A percentile compares a stretch with the other conserved stretches of the same genome.
Conservation (phyloP, 768 basidiomycete species). For the Lanmaoa rubissima region DNA sequence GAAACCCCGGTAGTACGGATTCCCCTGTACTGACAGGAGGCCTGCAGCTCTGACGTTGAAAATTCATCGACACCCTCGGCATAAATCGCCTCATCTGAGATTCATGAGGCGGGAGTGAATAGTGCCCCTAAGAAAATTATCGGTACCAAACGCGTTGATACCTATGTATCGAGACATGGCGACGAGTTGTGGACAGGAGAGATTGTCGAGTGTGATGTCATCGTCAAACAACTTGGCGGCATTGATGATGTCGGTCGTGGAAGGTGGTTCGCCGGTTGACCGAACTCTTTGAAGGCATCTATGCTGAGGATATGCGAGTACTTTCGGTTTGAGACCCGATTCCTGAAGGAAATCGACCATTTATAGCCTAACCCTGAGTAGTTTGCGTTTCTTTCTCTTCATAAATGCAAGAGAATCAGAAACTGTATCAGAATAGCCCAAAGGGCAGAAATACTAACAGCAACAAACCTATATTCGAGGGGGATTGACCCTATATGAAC, state of each 20-base stretch:
- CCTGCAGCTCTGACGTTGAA: conserved; percentile 88
- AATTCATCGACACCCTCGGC: conserved; percentile 88
- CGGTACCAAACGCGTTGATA: conserved; percentile 97
- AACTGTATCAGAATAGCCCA: not conserved
- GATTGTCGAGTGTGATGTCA: conserved; percentile 95
- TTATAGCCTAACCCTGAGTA: conserved; percentile 89
- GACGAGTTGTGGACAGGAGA: conserved; percentile 96
- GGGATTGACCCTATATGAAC: not conserved
- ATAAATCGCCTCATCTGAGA: conserved; percentile 62
- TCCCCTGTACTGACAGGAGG: conserved; percentile 87
- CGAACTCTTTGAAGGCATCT: conserved; percentile 97
- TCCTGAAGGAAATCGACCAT: conserved; percentile 87
- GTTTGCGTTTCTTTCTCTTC: conserved; percentile 94
- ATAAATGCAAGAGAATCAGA: conserved; percentile 36
- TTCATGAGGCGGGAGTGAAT: conserved; percentile 66
- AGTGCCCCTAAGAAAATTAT: conserved; percentile 87
- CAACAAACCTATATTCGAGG: conserved; percentile 96
- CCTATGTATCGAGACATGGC: conserved; percentile 99
- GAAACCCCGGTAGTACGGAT: conserved; percentile 82
- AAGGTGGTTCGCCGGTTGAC: conserved; percentile 92
- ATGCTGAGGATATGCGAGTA: conserved; percentile 88
- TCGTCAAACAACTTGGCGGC: conserved; percentile 84
- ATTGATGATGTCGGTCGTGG: conserved; percentile 73
- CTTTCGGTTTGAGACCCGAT: conserved; percentile 89
- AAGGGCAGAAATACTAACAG: conserved; percentile 46